Base-by-base conservation (phyloP, 2,329 filamentous ascomycete genomes). In the Talaromyces sp. region DNA sequence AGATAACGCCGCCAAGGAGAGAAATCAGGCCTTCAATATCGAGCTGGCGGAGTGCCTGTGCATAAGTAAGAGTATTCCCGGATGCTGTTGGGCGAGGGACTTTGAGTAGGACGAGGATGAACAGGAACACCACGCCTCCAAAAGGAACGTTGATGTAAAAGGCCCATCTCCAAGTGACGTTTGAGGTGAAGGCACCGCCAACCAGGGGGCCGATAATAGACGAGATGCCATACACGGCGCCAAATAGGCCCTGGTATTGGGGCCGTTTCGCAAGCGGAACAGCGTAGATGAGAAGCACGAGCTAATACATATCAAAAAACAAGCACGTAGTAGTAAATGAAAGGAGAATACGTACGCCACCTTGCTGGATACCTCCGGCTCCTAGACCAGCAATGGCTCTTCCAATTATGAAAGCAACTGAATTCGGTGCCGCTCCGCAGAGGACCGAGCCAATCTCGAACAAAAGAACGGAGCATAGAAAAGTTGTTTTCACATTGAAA, bases 171-270 rank as follows among this genome's bases (percentile, higher is more conserved):
- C 86, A 88, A 24, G 78, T 81, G 10, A 86, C 84, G 22, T 80
- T 81, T 52, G 87, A 79, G 0, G 87, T 87, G 67, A 89, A 86
- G 1, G 82, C 80, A 35, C 87, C 87, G 50, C 87, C 84, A 16
- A 89, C 75, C 9, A 88, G 78, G 0, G 87, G 87, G 0, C 87
- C 87, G 27, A 87, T 72, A 16, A 83, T 82, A 27, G 82, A 82
- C 13, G 87, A 86, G 50, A 89, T 75, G 22, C 85, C 85, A 86
- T 86, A 89, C 0, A 86, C 83, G n/a, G 83, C 81, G 35, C 86
- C 87, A 65, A 89, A 85, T 62, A 89, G 79, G 39, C 85, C 87
- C 71, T 86, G 87, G 71, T 87, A 89, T 63, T 85, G 82, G 19
- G 86, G 84, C 54, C 87, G 82, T 33, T 83, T 76, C 69, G 70